Base-by-base conservation (phyloP, 148 eudicot genomes). In the Agrostemma githago region DNA sequence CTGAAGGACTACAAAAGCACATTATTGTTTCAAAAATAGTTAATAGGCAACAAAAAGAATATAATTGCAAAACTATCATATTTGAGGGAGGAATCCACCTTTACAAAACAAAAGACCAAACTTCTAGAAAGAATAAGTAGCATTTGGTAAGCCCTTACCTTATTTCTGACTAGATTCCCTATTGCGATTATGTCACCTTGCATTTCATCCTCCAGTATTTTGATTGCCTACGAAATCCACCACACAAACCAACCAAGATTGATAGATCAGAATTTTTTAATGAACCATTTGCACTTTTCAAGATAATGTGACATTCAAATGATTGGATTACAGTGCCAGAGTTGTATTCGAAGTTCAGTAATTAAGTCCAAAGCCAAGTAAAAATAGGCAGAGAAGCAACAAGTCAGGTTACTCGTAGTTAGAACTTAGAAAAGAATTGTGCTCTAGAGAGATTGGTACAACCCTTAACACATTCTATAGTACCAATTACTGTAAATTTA, bases 191-290 rank as follows among this genome's bases (percentile, higher is more conserved):
- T 86, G 82, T 94, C 98, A 71, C 97, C 87, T 73, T 91, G 95
- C 97, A 94, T 92, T 82, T 92, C 97, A 83, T 94, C 98, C 80
- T 90, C 86, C 75, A 92, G 83, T 57, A 91, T 87, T 82, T 88
- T 94, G 74, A 94, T 83, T 60, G 98, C 95, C 95, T 93, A 66
- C 34, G 19, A 79, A 42, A 76, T 58, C 17, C 69, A 48, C 77
- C 19, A 75, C 74, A 51, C 10, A 56, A 51, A 5, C 66, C 19
- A 37, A 66, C 16, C 8, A 59, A 19, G 60, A 60, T 10, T 44
- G 72, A 5, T 26, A 21, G 61, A 7, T 5, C 42, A 65, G 20
- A 15, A 14, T 38, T 60, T 60, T 60, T 12, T 21, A 60, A 6
- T 17, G 34, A 59, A 59, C 19, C 34, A 59, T n/a, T 59, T 8